phyloP scores from a whole-genome alignment of 371 early-diverging fungal genomes.

The Mucor sp. region DNA sequence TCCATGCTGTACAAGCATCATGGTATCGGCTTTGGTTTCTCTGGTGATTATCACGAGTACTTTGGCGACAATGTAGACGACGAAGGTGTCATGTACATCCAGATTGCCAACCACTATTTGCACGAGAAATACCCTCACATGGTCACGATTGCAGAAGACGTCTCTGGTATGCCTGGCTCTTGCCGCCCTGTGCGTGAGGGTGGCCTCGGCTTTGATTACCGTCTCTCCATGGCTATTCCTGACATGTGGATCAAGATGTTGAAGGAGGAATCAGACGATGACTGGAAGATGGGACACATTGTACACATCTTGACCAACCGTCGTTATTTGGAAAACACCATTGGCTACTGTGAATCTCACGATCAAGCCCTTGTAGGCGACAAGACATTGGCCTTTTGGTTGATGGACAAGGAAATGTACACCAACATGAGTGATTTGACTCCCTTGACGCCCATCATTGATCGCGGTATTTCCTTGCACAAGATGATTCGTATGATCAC shows the following conservation, averaged over 20 bases:
- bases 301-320: constrained; percentile 89
- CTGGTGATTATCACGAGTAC: constrained; percentile 93
- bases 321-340: constrained; percentile 86
- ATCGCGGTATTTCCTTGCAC: constrained; percentile 93
- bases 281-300: constrained; percentile 92
- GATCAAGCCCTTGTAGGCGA: constrained; percentile 98
- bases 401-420: constrained; percentile 99
- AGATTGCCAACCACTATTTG: constrained; percentile 88
- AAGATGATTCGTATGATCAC: constrained; percentile 93
- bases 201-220: constrained; percentile 96
- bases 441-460: constrained; percentile 85
- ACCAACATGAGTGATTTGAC: constrained; percentile 87
- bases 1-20: constrained; percentile 96
- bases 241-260: constrained; percentile 99
- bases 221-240: constrained; percentile 97
- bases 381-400: constrained; percentile 97
- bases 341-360: constrained; percentile 94
- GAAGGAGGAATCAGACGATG: constrained; percentile 90
- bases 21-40: constrained; percentile 92
- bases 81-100: constrained; percentile 88
- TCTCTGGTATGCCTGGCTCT: constrained; percentile 97
- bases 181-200: constrained; percentile 91
- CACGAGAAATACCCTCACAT: constrained; percentile 77
- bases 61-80: constrained; percentile 84
- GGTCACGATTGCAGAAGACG: constrained; percentile 96